Base-by-base conservation (phyloP, 805 yeast species). In the Saccharomycopsis oosterbeekiorum region DNA sequence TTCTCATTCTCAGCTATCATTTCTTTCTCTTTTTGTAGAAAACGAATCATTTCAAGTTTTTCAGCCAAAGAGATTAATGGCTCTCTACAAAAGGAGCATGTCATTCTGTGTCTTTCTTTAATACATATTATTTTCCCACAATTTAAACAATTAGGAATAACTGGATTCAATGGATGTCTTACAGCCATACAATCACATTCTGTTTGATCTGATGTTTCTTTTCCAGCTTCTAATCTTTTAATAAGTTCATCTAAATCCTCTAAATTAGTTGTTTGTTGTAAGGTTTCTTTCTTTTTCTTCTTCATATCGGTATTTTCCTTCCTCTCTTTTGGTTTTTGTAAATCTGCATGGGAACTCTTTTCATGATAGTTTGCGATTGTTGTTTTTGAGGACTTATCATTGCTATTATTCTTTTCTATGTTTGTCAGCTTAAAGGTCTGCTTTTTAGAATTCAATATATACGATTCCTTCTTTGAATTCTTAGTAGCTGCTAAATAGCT, bases 81-180 rank as follows among this genome's bases (percentile, higher is more conserved):
- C 29, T 78, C 70, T 0, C 90, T 89, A 74, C 99, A 94, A 64
- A 74, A 87, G 1, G 94, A 80, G 69, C 99, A 94, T 2, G 94
- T 94, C 9, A 59, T 54, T 63, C 92, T 94, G 26, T 89, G 75
- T 0, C 98, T 98, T 69, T 94, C 98, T 67, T 85, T 85, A 3
- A 80, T 79, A 75, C 99, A 94, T 1, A 94, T 89, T 51, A 94
- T 89, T 71, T 91, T 89, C 11, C 99, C 99, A 71, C 99, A 94
- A 63, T 87, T 84, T 50, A 94, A 73, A 68, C 99, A 94, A 70
- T 94, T 94, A 0, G 99, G 98, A 1, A 96, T 94, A 65, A 87
- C 80, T 61, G 89, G 96, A 65, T 90, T 87, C 37, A 94, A 74
- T 2, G 97, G 96, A 69, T 94, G 99, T 63, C 88, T 76, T 0